Evolutionary conservation across 2,329 filamentous ascomycete species (phyloP).

Genomic region (Xylaria sp.): DNA sequence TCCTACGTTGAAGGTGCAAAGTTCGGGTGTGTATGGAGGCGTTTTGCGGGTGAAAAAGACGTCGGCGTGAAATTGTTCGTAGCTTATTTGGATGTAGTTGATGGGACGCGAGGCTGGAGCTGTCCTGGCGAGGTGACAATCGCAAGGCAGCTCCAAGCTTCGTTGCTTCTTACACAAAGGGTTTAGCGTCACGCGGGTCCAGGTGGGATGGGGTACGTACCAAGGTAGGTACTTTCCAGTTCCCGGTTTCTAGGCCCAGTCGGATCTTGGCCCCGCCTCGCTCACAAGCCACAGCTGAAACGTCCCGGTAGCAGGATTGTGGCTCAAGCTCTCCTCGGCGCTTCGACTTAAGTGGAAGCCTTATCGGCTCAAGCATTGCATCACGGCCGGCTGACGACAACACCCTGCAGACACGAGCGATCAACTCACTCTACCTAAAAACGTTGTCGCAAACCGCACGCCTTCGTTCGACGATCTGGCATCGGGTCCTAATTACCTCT

Average conservation of each 20-base stretch:
- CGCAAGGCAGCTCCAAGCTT: slow-evolving; percentile 51
- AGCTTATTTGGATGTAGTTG: slow-evolving; percentile 35
- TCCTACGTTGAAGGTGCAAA: neutral
- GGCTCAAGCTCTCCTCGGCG: slow-evolving; percentile 41
- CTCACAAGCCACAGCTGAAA: slow-evolving; percentile 33
- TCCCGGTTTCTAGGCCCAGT: neutral
- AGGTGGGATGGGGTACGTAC: slow-evolving; percentile 26
- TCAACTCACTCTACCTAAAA: slow-evolving; percentile 15
- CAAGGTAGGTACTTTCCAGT: slow-evolving; percentile 30
- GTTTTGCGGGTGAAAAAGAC: slow-evolving; percentile 18
- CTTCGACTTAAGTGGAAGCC: slow-evolving; percentile 10
- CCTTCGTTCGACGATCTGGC: neutral
- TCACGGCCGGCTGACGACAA: slow-evolving; percentile 45
- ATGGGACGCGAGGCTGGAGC: slow-evolving; percentile 44
- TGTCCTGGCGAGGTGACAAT: slow-evolving; percentile 37
- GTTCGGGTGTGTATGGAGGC: slow-evolving; percentile 4
- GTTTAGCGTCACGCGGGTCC: slow-evolving; percentile 41
- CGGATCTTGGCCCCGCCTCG: neutral
- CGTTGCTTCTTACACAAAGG: slow-evolving; percentile 45
- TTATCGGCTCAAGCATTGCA: slow-evolving; percentile 31
- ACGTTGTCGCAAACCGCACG: slow-evolving; percentile 2
- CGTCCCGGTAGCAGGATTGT: slow-evolving; percentile 28
- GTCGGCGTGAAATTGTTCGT: slow-evolving; percentile 34
- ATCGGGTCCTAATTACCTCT: neutral
- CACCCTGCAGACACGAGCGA: slow-evolving; percentile 22